Evolutionary conservation across 192 early-diverging fungal species (phyloP), one percentile per base, ranked within the genome.

Genomic region (Powellomyces hirtus): DNA sequence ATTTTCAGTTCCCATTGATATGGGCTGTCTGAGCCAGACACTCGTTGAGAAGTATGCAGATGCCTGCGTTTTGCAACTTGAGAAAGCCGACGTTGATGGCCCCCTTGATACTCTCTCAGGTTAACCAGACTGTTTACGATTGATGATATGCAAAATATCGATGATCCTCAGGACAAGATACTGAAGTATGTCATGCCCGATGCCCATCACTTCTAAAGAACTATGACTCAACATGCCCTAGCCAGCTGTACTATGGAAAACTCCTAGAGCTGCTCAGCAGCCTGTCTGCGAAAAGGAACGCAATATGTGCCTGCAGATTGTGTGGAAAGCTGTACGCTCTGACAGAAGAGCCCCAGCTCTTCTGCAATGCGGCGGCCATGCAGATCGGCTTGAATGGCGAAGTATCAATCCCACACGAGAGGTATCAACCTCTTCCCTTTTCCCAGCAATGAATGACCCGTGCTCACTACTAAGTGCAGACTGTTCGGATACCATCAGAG

Each of bases 161-260:
- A 59, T 14, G 81, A 83, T 49, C 73, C 78, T 7, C 64, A 72
- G 22, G 75, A 83, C 62, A 79, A 80, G 44, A 63, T 83, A 5
- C 40, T 50, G 27, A 75, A 68, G 72, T 75, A 79, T 7, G 31
- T 13, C 59, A 36, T 61, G 29, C 10, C 40, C 20, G n/a, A 61
- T 52, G n/a, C n/a, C n/a, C n/a, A n/a, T n/a, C n/a, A n/a, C n/a
- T n/a, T n/a, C n/a, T n/a, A n/a, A n/a, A n/a, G n/a, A n/a, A n/a
- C n/a, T n/a, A 44, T 11, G 27, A 33, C 14, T 31, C 31, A 8
- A 10, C n/a, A 78, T 49, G 30, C 18, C 18, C 53, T 33, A 81
- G 72, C 30, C 74, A 77, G n/a, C 38, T 79, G 16, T 79, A 77
- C 51, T 55, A 74, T 16, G 33, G 33, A 22, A 72, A 74, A 34